Base-by-base conservation (phyloP, 495 filamentous ascomycete species). In the Tuber calosporum region DNA sequence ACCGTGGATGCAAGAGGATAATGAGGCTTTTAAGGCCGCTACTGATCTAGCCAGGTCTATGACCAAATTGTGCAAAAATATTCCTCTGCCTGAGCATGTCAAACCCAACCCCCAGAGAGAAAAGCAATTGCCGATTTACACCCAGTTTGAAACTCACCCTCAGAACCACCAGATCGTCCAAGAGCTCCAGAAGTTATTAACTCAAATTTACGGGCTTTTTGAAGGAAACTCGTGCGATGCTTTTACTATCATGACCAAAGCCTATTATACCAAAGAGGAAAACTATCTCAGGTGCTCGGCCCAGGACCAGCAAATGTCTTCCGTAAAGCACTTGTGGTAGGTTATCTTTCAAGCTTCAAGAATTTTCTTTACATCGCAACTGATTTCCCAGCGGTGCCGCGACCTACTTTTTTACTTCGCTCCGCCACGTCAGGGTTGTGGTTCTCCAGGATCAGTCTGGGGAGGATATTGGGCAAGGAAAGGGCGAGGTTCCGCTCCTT, bases 401-500 rank as follows among this genome's bases (percentile, higher is more conserved):
- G 3, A 30, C 53, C 26, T 62, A 62, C 53, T 62, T 62, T 34
- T 62, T 62, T 13, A 62, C 3, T 34, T 62, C 53, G 53, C 26
- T 62, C 53, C 53, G 53, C 4, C 26, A 34, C 26, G 26, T 34
- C 26, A 30, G 11, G 11, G 26, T 34, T 30, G 53, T 62, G 0
- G 53, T 62, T 62, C 13, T 34, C 3, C 15, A 15, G 4, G 13
- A 62, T 58, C 6, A 26, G 8, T 2, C 2, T 11, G 1, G 9
- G 0, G 9, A 0, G 1, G 13, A 9, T 58, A 0, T 11, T 15
- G 53, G 11, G 26, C 26, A 30, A 13, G 0, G 1, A n/a, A 62
- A 62, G 53, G n/a, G 5, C 34, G 53, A 62, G n/a, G 53, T 62
- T 34, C 53, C 26, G 0, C 20, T 75, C 41, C 66, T 77, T 15